Base-by-base conservation (phyloP, 2,329 filamentous ascomycete genomes). In the Chaetomiaceae sp. region DNA sequence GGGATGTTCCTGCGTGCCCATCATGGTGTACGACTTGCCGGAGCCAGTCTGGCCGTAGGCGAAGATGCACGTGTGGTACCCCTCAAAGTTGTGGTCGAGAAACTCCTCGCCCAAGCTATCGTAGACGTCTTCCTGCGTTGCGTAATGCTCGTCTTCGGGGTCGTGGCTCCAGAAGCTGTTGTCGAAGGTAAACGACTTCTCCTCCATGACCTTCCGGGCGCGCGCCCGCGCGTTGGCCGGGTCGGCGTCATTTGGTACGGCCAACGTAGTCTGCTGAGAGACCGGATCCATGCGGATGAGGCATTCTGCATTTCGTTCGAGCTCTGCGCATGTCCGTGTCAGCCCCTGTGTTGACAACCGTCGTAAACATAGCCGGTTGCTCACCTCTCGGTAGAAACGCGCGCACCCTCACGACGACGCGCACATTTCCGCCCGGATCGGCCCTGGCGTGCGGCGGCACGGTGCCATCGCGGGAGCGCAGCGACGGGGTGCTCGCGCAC, bases 31-130 rank as follows among this genome's bases (percentile, higher is more conserved):
- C 64, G 88, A 95, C 72, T 98, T 98, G 42, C 93, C 93, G 1
- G 90, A 95, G 19, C 93, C 93, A 0, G 93, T 98, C 72, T 98
- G 93, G 10, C 93, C 93, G 61, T 98, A 97, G 50, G 93, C 93
- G 63, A 98, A 97, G 57, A 98, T 98, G 66, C 93, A 98, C 0
- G 93, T 98, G 68, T 98, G 91, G 70, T 98, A 98, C 54, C 93
- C 93, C 63, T 96, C 90, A 60, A 98, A 98, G 70, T 98, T 98
- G 75, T 98, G 93, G 66, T 98, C 93, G 52, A 98, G 77, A 57
- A 98, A 97, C 62, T 97, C 93, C 65, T 96, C 89, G 45, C 93
- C 93, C 19, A 98, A 77, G 49, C 85, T 86, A 61, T 93, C 88
- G 73, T 98, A 97, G 46, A 98, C 85, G 60, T 96, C 87, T 59